A percentile compares a stretch with the other conserved stretches of the same genome.
phyloP scores from a whole-genome alignment of 2,329 filamentous ascomycete species.

The Coleophoma crateriformis region DNA sequence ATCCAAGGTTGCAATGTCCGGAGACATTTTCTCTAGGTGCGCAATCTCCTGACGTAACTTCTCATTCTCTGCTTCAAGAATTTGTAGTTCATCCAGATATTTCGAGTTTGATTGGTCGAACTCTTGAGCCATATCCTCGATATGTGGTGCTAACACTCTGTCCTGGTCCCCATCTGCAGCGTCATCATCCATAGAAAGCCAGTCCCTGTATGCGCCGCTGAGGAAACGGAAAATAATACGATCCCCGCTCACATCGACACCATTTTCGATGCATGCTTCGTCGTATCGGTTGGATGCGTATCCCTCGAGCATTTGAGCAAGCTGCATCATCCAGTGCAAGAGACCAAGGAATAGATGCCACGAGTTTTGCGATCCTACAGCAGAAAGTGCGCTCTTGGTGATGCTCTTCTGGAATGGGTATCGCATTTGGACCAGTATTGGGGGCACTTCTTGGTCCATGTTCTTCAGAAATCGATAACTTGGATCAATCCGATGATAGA shows the following conservation, averaged over 20 bases:
- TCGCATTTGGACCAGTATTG: slow-evolving; percentile 84
- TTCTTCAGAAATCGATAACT: slow-evolving; percentile 89
- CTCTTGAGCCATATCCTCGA: slow-evolving; percentile 79
- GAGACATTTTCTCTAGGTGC: slow-evolving; percentile 80
- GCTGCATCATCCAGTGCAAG: slow-evolving; percentile 98
- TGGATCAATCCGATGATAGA: slow-evolving; percentile 94
- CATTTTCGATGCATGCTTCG: slow-evolving; percentile 81
- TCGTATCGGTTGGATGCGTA: slow-evolving; percentile 78
- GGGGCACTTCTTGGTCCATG: slow-evolving; percentile 91
- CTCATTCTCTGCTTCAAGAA: slow-evolving; percentile 81
- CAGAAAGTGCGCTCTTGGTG: slow-evolving; percentile 91
- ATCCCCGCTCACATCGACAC: slow-evolving; percentile 82
- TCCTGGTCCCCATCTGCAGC: slow-evolving; percentile 81
- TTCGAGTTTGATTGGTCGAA: slow-evolving; percentile 83
- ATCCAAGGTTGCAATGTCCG: slow-evolving; percentile 77
- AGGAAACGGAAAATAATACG: slow-evolving; percentile 93
- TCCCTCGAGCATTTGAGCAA: slow-evolving; percentile 87
- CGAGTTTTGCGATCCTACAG: slow-evolving; percentile 85
- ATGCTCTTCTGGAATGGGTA: slow-evolving; percentile 96
- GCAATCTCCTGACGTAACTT: slow-evolving; percentile 80
- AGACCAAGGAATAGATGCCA: slow-evolving; percentile 93
- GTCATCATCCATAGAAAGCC: slow-evolving; percentile 88
- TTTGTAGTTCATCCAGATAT: slow-evolving; percentile 77
- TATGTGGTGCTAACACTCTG: slow-evolving; percentile 72
- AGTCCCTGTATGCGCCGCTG: slow-evolving; percentile 84